Evolutionary conservation across 441 rosid genomes (phyloP), one percentile per base, ranked within the genome.

Genomic region (Macaranga tanarius): DNA sequence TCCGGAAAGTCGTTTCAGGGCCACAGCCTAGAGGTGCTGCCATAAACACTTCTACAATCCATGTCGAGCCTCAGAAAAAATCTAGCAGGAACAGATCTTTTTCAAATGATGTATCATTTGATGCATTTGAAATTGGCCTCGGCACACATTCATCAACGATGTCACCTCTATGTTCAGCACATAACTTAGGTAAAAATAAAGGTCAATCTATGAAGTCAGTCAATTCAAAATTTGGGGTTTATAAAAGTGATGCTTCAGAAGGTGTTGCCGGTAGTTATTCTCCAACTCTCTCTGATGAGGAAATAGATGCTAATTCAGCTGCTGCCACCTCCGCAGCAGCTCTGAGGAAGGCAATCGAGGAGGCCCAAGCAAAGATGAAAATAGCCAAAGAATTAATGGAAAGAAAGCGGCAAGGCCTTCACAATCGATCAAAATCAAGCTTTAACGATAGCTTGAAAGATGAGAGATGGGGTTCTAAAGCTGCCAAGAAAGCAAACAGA

Each of bases 321-420:
- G 99, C 99, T 13, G 95, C 98, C 22, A 82, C 88, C 77, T 95
- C 96, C 56, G 97, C 91, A 3, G 98, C 97, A 62, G 98, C 95
- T n/a, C 84, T 95, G 84, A 87, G 83, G 77, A 87, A 85, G 82
- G 97, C 99, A 67, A 81, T 95, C 75, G 96, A 92, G 78, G 92
- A 89, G 82, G 99, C 99, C 75, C 91, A 88, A 74, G 84, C 79
- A 23, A 91, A 86, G 81, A 87, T 95, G 77, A 90, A 79, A 77
- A 61, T 86, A 38, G 97, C 98, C 25, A 91, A 87, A 80, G 91
- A 88, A 76, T 76, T 87, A 74, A 91, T 90, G 98, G 95, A 80
- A 75, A 87, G 87, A 79, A 84, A 80, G 76, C 92, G 82, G 73
- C 87, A 80, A 65, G 89, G 92, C 63, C 75, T 81, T 72, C 87